A percentile compares a stretch with the other conserved stretches of the same genome.
These are phyloP conservation scores for Suhomyces bribrorum DNA, from an alignment of 1,139 yeast species.

Conservation along the genomic window DNA sequence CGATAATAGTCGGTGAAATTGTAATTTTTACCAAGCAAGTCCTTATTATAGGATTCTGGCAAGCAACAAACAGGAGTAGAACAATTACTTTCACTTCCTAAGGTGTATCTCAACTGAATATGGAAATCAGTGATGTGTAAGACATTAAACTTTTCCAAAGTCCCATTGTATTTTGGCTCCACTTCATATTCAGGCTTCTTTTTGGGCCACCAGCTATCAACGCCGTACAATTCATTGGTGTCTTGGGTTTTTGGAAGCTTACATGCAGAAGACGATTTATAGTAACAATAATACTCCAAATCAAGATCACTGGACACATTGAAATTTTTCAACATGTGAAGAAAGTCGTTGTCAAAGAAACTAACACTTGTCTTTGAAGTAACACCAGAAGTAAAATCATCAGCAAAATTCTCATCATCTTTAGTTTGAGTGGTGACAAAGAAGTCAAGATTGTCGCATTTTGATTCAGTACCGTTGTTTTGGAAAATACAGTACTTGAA, in stretches of 20 bases:
- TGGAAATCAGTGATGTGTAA: conserved; percentile 69
- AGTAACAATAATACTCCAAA: conserved; percentile 37
- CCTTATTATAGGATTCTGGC: conserved; percentile 36
- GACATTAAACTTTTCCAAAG: conserved; percentile 49
- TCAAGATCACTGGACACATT: conserved; percentile 40
- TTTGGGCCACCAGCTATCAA: conserved; percentile 35
- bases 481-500: conserved; percentile 37
- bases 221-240: conserved; percentile 26
- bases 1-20: conserved; percentile 35
- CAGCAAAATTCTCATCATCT: conserved; percentile 19
- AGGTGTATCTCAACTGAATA: conserved; percentile 54
- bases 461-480: conserved; percentile 32
- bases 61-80: conserved; percentile 52
- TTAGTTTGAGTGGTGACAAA: conserved; percentile 39
- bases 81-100: conserved; percentile 66
- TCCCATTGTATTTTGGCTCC: conserved; percentile 27
- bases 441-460: conserved; percentile 40
- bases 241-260: conserved; percentile 32
- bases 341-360: conserved; percentile 43
- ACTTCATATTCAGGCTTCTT: conserved; percentile 26
- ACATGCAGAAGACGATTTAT: conserved; percentile 27
- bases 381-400: conserved; percentile 27
- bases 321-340: conserved; percentile 37
- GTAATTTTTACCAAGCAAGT: conserved; percentile 27
- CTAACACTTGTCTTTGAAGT: conserved; percentile 29